Evolutionary conservation across 345 rosid species (phyloP), one percentile per base, ranked within the genome.

Genomic region (Salix purpurea): DNA sequence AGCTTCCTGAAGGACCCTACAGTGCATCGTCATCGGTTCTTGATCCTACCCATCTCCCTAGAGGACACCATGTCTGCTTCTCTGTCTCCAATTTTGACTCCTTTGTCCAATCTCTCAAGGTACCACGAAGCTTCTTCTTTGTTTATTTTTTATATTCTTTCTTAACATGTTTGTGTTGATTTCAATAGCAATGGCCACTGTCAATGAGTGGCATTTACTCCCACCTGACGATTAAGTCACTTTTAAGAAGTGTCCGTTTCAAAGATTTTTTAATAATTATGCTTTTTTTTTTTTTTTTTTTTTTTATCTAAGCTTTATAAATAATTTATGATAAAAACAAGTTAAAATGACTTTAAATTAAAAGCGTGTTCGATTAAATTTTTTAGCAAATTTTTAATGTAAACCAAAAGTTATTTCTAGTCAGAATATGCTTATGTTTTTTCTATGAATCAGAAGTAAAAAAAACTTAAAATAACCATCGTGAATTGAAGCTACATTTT

Each of bases 41-140:
- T 15, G 93, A 93, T 76, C 93, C 96, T 72, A 82, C 88, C 85
- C 88, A 93, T 81, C 92, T 95, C 62, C 89, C 90, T 44, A 73
- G 90, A 75, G 93, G 98, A 64, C 97, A 91, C 74, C 97, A 93
- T 76, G 78, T 95, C 83, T 91, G 96, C 88, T 84, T 95, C 91
- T 75, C 91, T 23, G 85, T 91, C 82, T 78, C 98, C 71, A 85
- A 93, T 77, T 93, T 91, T 77, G 97, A 91, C 50, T 81, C 91
- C 48, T 90, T 91, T 72, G 80, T 91, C 61, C 79, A 67, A 4
- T 73, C 87, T 75, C 94, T 95, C 88, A 84, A 88, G 97, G 98
- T 93, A 44, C 32, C 72, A 26, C 14, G 0, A 13, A 18, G 34
- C 16, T 24, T 48, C 24, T 23, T 39, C 67, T 28, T 62, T 50